Evolutionary conservation across 768 basidiomycete species (phyloP), one percentile per base, ranked within the genome.

Genomic region (Suillus plorans): DNA sequence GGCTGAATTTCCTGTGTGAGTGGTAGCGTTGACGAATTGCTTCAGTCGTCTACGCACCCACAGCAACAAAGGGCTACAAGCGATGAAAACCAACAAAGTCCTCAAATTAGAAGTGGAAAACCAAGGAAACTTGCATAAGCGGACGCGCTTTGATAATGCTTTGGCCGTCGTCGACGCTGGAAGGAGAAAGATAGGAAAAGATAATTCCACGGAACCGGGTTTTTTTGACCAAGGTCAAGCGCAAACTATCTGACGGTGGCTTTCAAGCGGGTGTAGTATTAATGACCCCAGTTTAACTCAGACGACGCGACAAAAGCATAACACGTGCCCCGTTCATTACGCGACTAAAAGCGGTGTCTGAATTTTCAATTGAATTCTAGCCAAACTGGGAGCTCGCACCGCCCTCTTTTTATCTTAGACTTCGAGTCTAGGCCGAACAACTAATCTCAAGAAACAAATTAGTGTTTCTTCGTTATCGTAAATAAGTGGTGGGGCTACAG

Each of bases 51-150:
- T 60, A 44, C n/a, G 50, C 55, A 64, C 34, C 66, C 52, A 65
- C 70, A 66, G 63, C 52, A 47, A 74, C 72, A 70, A 75, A 65
- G 67, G 65, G 58, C 41, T 42, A 53, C 34, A 31, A 61, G 59
- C 47, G 50, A 59, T 39, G n/a, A 60, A 58, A 22, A 55, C 49
- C 67, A 62, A 73, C 67, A 62, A 64, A 69, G 63, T 62, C 60
- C 64, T 63, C 66, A 45, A 69, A 73, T 71, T 60, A 60, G 56
- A 37, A 62, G 22, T 2, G n/a, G 57, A 60, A 59, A 63, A 61
- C 61, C 66, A 57, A 49, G 62, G 20, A 55, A 36, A 47, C 47
- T 44, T 36, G 34, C 61, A 28, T 61, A 41, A 65, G 37, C 58
- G 37, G 3, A 63, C 28, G 41, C 28, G 55, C 64, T 66, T 66